A percentile compares a stretch with the other conserved stretches of the same genome.
phyloP scores from a whole-genome alignment of 108 stramenopile species.

The Nannochloropsis salina region DNA sequence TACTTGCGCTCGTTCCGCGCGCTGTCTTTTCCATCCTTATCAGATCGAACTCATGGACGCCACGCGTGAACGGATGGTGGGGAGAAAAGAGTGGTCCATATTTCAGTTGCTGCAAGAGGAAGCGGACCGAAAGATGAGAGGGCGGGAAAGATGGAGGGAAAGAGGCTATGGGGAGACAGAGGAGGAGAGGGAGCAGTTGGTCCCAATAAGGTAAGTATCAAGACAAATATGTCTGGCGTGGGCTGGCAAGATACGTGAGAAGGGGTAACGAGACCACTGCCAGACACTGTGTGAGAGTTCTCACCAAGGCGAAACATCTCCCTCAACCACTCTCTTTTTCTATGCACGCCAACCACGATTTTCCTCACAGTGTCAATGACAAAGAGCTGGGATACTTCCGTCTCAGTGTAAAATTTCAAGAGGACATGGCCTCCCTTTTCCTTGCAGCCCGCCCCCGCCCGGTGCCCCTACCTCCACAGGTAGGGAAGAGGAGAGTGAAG shows the following conservation, averaged over 20 bases:
- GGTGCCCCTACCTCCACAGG: background rate
- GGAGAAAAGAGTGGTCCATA: background rate
- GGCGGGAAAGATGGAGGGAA: background rate
- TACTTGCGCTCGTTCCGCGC: background rate
- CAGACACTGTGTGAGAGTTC: too few species aligned
- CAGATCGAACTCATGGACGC: background rate
- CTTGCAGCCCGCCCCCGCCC: background rate
- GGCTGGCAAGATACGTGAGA: too few species aligned
- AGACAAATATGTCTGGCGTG: too few species aligned
- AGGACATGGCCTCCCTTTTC: background rate
- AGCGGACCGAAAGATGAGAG: background rate
- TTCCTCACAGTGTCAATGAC: background rate
- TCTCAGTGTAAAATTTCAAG: background rate
- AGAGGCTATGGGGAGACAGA: background rate
- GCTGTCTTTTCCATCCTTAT: background rate
- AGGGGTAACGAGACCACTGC: too few species aligned
- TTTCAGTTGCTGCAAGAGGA: background rate
- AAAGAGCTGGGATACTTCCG: background rate
- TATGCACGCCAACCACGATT: too few species aligned
- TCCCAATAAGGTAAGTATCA: too few species aligned
- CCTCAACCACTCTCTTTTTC: too few species aligned
- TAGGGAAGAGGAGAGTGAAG: background rate
- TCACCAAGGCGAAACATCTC: too few species aligned
- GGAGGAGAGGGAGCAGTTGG: background rate
- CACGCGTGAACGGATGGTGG: background rate